Conservation (phyloP, 2,329 filamentous ascomycete genomes). For the Fonsecaea erecta region DNA sequence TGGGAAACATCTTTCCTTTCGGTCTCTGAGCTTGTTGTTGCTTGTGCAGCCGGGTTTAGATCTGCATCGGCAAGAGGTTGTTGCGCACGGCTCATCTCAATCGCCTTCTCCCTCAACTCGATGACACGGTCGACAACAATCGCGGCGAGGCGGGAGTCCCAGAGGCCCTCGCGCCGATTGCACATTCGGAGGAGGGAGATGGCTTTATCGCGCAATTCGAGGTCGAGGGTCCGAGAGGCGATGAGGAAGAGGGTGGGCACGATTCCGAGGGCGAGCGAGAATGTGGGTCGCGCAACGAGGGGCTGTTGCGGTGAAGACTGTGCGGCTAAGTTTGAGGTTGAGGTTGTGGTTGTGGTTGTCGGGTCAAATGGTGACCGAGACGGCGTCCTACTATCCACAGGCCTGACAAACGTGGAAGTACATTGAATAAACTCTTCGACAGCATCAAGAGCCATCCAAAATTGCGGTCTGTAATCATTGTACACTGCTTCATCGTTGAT, state of each 20-base stretch:
- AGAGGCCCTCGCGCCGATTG: constrained; percentile 69
- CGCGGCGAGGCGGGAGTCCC: constrained; percentile 53
- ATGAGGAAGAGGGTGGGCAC: constrained; percentile 68
- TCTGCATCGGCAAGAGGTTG: background rate
- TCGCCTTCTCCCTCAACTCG: constrained; percentile 16
- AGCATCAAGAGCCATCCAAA: constrained; percentile 18
- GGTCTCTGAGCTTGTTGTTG: background rate
- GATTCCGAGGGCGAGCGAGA: constrained; percentile 68
- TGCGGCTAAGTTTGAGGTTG: background rate
- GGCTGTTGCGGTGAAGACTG: background rate
- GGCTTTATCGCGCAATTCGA: constrained; percentile 61
- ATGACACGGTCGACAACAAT: constrained; percentile 22
- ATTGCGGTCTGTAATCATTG: constrained; percentile 16
- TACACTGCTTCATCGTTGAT: constrained; percentile 18
- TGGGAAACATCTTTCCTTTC: background rate
- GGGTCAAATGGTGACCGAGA: background rate
- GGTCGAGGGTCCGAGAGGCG: constrained; percentile 69
- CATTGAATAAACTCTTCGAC: constrained; percentile 25
- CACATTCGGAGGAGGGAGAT: constrained; percentile 65
- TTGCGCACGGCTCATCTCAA: background rate
- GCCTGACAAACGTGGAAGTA: constrained; percentile 11
- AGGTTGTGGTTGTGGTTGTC: background rate
- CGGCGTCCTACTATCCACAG: background rate
- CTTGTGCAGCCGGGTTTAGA: background rate
- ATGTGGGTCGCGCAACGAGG: constrained; percentile 41